Evolutionary conservation across 164 flowering plant genomes (phyloP).

Genomic region (Aristolochia contorta): DNA sequence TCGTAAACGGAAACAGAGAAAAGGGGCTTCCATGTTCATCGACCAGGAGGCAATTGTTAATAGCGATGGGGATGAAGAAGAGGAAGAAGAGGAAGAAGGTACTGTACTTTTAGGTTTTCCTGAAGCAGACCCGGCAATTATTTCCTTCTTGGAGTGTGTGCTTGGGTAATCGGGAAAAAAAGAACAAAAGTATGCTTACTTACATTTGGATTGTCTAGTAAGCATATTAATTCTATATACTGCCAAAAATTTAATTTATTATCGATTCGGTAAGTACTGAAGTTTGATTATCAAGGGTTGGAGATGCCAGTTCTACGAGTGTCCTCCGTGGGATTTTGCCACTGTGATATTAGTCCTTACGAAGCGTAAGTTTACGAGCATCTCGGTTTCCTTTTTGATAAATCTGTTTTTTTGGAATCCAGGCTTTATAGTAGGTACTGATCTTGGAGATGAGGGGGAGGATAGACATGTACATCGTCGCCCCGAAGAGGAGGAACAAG

Average conservation of each 20-base stretch:
- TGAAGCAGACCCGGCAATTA: no score
- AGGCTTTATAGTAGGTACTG: conserved; percentile 80
- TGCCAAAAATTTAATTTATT: neutral
- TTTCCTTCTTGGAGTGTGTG: neutral
- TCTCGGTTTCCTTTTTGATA: neutral
- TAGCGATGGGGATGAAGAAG: conserved; percentile 56
- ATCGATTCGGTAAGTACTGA: neutral
- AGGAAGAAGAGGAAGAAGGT: conserved; percentile 75
- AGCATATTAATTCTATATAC: no score
- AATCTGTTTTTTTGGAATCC: conserved; percentile 8
- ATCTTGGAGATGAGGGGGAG: conserved; percentile 62
- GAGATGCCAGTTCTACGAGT: neutral
- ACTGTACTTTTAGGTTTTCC: neutral
- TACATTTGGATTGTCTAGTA: no score
- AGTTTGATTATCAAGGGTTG: neutral
- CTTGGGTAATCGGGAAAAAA: neutral
- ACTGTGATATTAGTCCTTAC: neutral
- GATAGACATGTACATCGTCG: conserved; percentile 57
- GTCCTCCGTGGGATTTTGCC: neutral
- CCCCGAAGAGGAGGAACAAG: conserved; percentile 72
- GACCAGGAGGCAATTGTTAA: conserved; percentile 50
- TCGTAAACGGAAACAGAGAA: conserved; percentile 17
- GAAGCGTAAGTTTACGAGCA: no score
- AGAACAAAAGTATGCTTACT: neutral
- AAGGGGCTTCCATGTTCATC: conserved; percentile 28